Conservation (phyloP, 1,139 yeast species). For the Magnusiomyces clavatus region DNA sequence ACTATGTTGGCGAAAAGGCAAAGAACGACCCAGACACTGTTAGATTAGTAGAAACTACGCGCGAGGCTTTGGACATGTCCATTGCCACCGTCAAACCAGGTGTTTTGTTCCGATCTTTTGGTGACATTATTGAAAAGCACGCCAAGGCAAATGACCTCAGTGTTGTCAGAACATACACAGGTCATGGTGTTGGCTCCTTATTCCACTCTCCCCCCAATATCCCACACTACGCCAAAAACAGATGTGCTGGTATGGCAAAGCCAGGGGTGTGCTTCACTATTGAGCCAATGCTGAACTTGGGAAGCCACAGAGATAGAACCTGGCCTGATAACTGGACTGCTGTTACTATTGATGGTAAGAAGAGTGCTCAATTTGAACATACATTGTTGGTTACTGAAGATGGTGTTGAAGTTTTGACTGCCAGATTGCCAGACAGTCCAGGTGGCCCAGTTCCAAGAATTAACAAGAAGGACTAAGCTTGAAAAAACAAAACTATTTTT, state of each 20-base stretch:
- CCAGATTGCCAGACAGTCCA: constrained; percentile 68
- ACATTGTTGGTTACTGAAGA: constrained; percentile 86
- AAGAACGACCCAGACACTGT: constrained; percentile 66
- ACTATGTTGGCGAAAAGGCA: constrained; percentile 91
- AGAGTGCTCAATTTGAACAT: constrained; percentile 91
- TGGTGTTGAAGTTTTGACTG: constrained; percentile 88
- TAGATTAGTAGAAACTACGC: constrained; percentile 85
- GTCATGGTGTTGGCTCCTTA: constrained; percentile 83
- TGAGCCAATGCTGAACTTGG: constrained; percentile 94
- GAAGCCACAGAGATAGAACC: constrained; percentile 68
- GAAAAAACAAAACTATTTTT: too few species aligned
- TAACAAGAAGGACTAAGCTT: constrained; percentile 9
- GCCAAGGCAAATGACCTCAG: constrained; percentile 74
- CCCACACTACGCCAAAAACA: constrained; percentile 89
- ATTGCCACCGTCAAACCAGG: constrained; percentile 89
- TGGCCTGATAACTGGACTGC: constrained; percentile 99
- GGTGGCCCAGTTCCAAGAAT: constrained; percentile 77
- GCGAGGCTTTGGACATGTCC: constrained; percentile 82
- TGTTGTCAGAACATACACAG: constrained; percentile 86
- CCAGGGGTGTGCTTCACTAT: constrained; percentile 97
- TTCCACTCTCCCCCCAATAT: constrained; percentile 93
- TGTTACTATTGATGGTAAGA: constrained; percentile 77
- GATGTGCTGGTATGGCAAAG: constrained; percentile 87
- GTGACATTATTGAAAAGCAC: constrained; percentile 81
- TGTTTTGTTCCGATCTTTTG: constrained; percentile 74